phyloP scores from a whole-genome alignment of 768 basidiomycete species.

The Zangia roseola region DNA sequence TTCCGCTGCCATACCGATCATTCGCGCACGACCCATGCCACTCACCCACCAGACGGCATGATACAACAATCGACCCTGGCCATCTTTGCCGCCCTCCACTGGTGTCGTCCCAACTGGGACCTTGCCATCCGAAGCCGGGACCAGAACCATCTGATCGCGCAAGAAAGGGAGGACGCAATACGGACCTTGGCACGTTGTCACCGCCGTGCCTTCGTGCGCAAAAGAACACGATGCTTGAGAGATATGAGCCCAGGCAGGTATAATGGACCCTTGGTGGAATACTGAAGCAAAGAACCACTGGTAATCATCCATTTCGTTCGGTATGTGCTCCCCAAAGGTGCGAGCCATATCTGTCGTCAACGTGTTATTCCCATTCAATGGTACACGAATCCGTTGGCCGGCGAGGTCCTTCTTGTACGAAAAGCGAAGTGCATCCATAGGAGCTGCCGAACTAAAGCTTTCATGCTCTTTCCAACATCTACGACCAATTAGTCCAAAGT shows the following conservation, averaged over 20 bases:
- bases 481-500: neutral
- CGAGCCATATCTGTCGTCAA: neutral
- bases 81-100: slow-evolving; percentile 3
- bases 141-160: slow-evolving; percentile 1
- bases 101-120: neutral
- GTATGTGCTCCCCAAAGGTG: neutral
- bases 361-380: neutral
- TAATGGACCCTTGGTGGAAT: neutral
- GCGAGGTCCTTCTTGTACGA: slow-evolving; percentile 1
- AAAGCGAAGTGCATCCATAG: neutral
- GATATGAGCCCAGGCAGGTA: neutral
- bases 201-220: neutral
- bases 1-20: slow-evolving; percentile 1
- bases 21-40: neutral
- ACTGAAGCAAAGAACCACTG: slow-evolving; percentile 1
- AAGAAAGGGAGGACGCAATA: slow-evolving; percentile 4
- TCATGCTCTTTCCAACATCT: slow-evolving; percentile 6
- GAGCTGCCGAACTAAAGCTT: neutral
- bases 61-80: slow-evolving; percentile 1
- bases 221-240: neutral
- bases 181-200: neutral
- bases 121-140: neutral
- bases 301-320: neutral
- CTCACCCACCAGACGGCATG: neutral
- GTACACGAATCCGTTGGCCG: slow-evolving; percentile 2